Percentiles rank a stretch among this genome's conserved stretches.
phyloP scores from a whole-genome alignment of 805 yeast species.

The Yamadazyma philogaea region DNA sequence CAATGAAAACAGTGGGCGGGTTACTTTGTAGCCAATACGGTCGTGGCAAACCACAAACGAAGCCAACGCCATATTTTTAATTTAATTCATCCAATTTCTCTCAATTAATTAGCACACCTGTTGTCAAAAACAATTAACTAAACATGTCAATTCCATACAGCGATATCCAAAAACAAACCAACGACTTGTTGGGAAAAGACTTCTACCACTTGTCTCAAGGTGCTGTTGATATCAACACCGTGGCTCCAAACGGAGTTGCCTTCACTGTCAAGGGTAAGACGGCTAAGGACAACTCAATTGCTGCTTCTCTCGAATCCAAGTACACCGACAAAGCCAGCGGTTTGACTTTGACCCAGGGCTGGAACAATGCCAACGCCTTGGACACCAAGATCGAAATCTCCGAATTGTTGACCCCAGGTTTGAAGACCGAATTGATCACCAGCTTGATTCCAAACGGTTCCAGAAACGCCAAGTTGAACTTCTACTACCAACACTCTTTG shows the following conservation, averaged over 20 bases:
- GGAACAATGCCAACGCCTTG: constrained; percentile 91
- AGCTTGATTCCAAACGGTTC: constrained; percentile 79
- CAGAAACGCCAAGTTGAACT: constrained; percentile 85
- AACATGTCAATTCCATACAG: constrained; percentile 76
- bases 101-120: not conserved
- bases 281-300: constrained; percentile 73
- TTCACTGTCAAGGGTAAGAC: constrained; percentile 93
- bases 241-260: constrained; percentile 94
- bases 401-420: constrained; percentile 91
- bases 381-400: constrained; percentile 91
- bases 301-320: constrained; percentile 88
- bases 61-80: constrained; percentile 3
- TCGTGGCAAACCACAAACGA: not conserved
- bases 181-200: constrained; percentile 85
- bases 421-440: constrained; percentile 88
- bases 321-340: constrained; percentile 91
- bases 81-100: not conserved
- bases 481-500: constrained; percentile 88
- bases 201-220: constrained; percentile 91
- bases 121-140: not conserved
- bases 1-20: not conserved
- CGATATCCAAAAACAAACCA: constrained; percentile 89
- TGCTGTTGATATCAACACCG: constrained; percentile 83
- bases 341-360: constrained; percentile 91
- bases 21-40: not conserved